A percentile compares a stretch with the other conserved stretches of the same genome.
Conservation (phyloP, 2,329 filamentous ascomycete species). For the Teratosphaeria destructans region DNA sequence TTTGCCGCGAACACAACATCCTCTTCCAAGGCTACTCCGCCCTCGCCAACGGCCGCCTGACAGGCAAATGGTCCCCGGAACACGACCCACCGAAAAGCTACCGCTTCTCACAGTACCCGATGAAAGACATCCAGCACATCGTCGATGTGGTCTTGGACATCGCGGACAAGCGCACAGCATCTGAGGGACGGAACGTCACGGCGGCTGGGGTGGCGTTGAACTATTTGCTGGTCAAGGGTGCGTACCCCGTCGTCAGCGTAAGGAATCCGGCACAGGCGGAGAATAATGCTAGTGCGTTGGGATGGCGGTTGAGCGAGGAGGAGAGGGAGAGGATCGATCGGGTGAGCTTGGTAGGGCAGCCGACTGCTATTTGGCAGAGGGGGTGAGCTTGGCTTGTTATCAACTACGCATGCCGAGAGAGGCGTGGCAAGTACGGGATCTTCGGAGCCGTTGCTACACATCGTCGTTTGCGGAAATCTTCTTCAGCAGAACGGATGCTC, state of each 20-base stretch:
- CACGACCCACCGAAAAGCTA: background rate
- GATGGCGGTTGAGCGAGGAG: conserved; percentile 32
- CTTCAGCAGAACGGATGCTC: background rate
- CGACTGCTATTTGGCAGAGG: conserved; percentile 33
- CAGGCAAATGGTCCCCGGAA: background rate
- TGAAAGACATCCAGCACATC: background rate
- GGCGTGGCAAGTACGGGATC: background rate
- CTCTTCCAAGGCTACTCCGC: background rate
- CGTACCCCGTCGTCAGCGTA: conserved; percentile 33
- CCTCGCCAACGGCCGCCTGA: background rate
- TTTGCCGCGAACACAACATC: background rate
- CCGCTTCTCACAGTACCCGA: background rate
- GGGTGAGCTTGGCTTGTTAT: conserved; percentile 13
- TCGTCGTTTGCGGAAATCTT: background rate
- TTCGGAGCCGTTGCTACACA: background rate
- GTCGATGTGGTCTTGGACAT: background rate
- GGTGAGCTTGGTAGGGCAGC: conserved; percentile 32
- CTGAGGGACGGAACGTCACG: background rate
- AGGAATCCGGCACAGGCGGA: conserved; percentile 32
- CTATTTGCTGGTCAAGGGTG: conserved; percentile 30
- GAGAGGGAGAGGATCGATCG: conserved; percentile 34
- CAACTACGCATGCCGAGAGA: background rate
- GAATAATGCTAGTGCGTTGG: conserved; percentile 30
- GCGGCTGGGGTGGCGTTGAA: background rate
- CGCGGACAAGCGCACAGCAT: background rate